Evolutionary conservation across 2,329 filamentous ascomycete genomes (phyloP).

Genomic region (Alternaria sp.): DNA sequence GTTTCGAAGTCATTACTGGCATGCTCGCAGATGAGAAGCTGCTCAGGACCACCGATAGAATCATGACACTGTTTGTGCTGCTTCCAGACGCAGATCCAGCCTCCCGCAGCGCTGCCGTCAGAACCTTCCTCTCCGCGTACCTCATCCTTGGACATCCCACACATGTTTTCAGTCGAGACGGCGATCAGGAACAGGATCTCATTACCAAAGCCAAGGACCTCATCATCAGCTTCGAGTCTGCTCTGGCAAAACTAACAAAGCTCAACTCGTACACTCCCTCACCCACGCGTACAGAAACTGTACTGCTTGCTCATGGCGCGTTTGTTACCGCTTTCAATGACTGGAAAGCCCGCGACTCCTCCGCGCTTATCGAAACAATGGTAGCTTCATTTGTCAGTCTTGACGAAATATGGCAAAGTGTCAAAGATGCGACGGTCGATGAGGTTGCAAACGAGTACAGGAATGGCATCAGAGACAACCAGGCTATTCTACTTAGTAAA

Average conservation of each 20-base stretch:
- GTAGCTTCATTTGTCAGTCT: conserved; percentile 86
- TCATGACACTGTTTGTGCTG: conserved; percentile 75
- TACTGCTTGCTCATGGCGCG: conserved; percentile 75
- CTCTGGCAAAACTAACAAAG: conserved; percentile 70
- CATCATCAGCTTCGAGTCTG: conserved; percentile 79
- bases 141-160: conserved; percentile 81
- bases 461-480: conserved; percentile 82
- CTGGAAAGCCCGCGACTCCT: conserved; percentile 84
- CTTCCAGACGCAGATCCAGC: conserved; percentile 65
- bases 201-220: conserved; percentile 81
- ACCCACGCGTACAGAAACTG: conserved; percentile 66
- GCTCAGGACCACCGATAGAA: conserved; percentile 69
- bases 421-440: conserved; percentile 79
- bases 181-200: conserved; percentile 73
- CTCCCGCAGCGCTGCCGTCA: conserved; percentile 71
- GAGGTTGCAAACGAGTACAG: conserved; percentile 79
- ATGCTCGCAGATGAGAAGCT: conserved; percentile 74
- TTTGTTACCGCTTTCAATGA: conserved; percentile 83
- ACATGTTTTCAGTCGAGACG: conserved; percentile 79
- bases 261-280: conserved; percentile 74
- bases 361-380: conserved; percentile 82
- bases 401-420: conserved; percentile 83
- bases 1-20: conserved; percentile 77
- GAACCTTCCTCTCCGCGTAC: conserved; percentile 82
- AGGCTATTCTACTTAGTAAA: conserved; percentile 78